These are phyloP conservation scores for Beauveria caledonica DNA, from an alignment of 2,329 filamentous ascomycete genomes.

Conservation along the genomic window DNA sequence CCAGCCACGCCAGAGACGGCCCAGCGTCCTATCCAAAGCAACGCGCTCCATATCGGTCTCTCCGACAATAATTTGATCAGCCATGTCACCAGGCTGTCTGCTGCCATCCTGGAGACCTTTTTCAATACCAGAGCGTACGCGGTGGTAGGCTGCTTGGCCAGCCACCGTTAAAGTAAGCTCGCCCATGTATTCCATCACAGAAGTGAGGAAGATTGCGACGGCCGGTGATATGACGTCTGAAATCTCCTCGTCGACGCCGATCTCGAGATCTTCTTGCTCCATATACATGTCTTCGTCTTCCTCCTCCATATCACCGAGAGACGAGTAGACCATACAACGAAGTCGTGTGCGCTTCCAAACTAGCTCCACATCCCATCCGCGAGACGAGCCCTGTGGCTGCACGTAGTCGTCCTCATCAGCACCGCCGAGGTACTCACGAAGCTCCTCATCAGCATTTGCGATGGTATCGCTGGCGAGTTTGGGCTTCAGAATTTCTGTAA, in stretches of 20 bases:
- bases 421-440: slow-evolving; percentile 78
- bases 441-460: slow-evolving; percentile 73
- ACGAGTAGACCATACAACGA: slow-evolving; percentile 97
- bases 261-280: slow-evolving; percentile 65
- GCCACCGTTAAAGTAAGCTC: slow-evolving; percentile 86
- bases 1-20: slow-evolving; percentile 90
- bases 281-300: slow-evolving; percentile 91
- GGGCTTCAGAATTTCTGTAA: slow-evolving; percentile 79
- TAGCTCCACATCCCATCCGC: slow-evolving; percentile 80
- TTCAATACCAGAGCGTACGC: slow-evolving; percentile 50
- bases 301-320: slow-evolving; percentile 92
- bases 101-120: slow-evolving; percentile 49
- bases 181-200: slow-evolving; percentile 86
- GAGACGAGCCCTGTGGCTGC: slow-evolving; percentile 42
- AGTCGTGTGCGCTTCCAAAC: slow-evolving; percentile 91
- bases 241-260: slow-evolving; percentile 46
- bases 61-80: slow-evolving; percentile 70
- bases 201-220: slow-evolving; percentile 91
- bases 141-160: slow-evolving; percentile 71
- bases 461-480: slow-evolving; percentile 82
- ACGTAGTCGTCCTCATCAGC: slow-evolving; percentile 65
- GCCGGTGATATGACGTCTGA: slow-evolving; percentile 75
- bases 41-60: slow-evolving; percentile 90
- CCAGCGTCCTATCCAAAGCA: slow-evolving; percentile 79
- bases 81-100: slow-evolving; percentile 37